Base-by-base conservation (phyloP, 2,329 filamentous ascomycete genomes). In the Pseudogymnoascus verrucosus region DNA sequence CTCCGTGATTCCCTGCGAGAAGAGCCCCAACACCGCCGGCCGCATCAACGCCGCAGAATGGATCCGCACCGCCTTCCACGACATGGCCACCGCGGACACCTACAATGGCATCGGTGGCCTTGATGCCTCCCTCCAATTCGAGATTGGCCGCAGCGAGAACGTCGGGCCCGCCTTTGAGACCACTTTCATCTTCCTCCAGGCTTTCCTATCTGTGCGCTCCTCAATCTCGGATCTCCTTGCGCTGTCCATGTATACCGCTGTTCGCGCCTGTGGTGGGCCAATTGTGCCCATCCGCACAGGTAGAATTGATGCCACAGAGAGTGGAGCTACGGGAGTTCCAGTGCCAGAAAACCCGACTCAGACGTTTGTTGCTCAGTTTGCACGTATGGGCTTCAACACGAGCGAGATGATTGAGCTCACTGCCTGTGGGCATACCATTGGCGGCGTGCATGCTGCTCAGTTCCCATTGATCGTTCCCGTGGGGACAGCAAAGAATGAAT, bases 351-450 rank as follows among this genome's bases (percentile, higher is more conserved):
- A 87, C 69, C 78, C 78, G 1, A 74, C 79, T 7, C 71, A 72
- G 11, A 82, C 76, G 1, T 85, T 87, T 68, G 70, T 74, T 61
- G 78, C 80, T 61, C 82, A 85, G 69, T 87, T 87, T 68, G 64
- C 74, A 5, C 78, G 84, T 60, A 82, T 85, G 77, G 84, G 84
- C 5, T 86, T 86, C 73, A 79, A 73, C 61, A 71, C 71, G 10
- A 71, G 76, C 14, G 82, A 87, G 67, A 87, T 86, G 83, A 85
- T 87, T 44, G 79, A 83, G 68, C 75, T 84, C 23, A 80, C 79
- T 1, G 84, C 84, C 8, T 88, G 85, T 69, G 85, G 85, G 2
- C 85, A 88, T 70, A 82, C 82, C 0, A 71, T 88, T 21, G 85
- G 85, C 21, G 82, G 84, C 14, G 84, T 87, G 6, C 84, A 87